phyloP scores from a whole-genome alignment of 768 basidiomycete genomes.

The Suillus brevipes region DNA sequence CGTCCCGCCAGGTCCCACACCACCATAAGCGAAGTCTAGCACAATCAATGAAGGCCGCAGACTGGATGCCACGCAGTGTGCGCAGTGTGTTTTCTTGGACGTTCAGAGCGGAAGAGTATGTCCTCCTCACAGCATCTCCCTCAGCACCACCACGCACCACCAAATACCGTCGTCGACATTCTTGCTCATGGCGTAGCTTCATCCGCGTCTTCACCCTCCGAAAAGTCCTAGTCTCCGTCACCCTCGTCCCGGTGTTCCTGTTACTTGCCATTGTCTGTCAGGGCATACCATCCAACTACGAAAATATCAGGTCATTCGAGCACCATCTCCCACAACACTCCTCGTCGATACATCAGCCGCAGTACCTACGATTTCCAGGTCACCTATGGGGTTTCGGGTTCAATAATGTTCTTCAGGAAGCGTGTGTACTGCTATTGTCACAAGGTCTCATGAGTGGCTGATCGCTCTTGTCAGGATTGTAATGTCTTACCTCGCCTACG shows the following conservation, averaged over 20 bases:
- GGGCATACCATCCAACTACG: slow-evolving; percentile 42
- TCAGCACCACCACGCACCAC: neutral
- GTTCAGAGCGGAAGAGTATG: slow-evolving; percentile 14
- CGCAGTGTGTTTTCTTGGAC: slow-evolving; percentile 6
- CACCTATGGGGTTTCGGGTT: slow-evolving; percentile 63
- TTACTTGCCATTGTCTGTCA: slow-evolving; percentile 33
- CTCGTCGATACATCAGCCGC: slow-evolving; percentile 17
- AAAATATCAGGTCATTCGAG: slow-evolving; percentile 38
- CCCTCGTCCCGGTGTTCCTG: slow-evolving; percentile 23
- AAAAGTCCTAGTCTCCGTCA: slow-evolving; percentile 26
- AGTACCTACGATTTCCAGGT: slow-evolving; percentile 51
- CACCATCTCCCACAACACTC: slow-evolving; percentile 41
- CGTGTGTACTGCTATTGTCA: slow-evolving; percentile 37
- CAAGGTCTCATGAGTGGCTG: neutral
- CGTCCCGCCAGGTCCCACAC: neutral
- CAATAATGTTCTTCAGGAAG: slow-evolving; percentile 63
- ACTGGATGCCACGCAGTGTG: slow-evolving; percentile 12
- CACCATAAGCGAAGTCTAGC: neutral
- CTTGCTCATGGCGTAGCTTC: slow-evolving; percentile 14
- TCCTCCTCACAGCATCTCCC: slow-evolving; percentile 11
- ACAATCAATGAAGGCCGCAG: slow-evolving; percentile 1
- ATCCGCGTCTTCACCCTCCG: slow-evolving; percentile 25
- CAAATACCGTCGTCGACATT: slow-evolving; percentile 13
- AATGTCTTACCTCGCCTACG: slow-evolving; percentile 52
- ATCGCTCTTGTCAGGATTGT: slow-evolving; percentile 37